A percentile compares a stretch with the other conserved stretches of the same genome.
Evolutionary conservation across 2,329 filamentous ascomycete species (phyloP).

Genomic region (Albifimbria verrucaria): DNA sequence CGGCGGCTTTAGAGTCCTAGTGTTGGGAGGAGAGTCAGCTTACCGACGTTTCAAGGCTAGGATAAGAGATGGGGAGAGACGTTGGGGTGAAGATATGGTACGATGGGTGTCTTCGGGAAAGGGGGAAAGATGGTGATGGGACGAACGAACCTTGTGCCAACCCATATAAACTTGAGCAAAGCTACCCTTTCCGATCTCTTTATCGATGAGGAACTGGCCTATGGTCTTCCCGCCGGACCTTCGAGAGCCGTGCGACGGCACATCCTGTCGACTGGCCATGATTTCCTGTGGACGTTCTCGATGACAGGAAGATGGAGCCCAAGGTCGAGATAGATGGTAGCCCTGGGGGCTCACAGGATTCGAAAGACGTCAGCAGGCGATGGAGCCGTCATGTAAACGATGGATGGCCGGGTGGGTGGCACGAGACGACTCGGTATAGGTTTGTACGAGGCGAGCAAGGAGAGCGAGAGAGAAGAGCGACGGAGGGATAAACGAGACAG

Average conservation of each 20-base stretch:
- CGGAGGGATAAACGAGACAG: no score
- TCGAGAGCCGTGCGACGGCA: constrained; percentile 31
- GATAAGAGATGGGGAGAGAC: neutral
- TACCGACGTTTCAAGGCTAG: constrained; percentile 7
- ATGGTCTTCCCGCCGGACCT: constrained; percentile 39
- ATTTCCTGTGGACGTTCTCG: constrained; percentile 29
- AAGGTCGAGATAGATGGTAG: constrained; percentile 25
- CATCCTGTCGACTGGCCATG: constrained; percentile 38
- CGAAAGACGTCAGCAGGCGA: constrained; percentile 29
- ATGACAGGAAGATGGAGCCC: constrained; percentile 26
- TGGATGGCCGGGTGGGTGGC: constrained; percentile 9
- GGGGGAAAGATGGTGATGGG: constrained; percentile 3
- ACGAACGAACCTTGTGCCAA: constrained; percentile 68
- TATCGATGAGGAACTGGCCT: constrained; percentile 77
- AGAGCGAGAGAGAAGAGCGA: no score
- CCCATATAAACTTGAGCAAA: constrained; percentile 94
- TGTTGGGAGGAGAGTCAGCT: no score
- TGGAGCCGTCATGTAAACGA: constrained; percentile 39
- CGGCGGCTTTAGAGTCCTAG: constrained; percentile 74
- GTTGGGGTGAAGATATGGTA: neutral
- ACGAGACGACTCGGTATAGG: no score
- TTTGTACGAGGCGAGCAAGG: no score
- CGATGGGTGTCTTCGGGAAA: neutral
- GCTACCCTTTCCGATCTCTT: constrained; percentile 94
- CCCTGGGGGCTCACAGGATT: constrained; percentile 33